phyloP scores from a whole-genome alignment of 192 early-diverging fungal species.

The Backusella mclennaniae region DNA sequence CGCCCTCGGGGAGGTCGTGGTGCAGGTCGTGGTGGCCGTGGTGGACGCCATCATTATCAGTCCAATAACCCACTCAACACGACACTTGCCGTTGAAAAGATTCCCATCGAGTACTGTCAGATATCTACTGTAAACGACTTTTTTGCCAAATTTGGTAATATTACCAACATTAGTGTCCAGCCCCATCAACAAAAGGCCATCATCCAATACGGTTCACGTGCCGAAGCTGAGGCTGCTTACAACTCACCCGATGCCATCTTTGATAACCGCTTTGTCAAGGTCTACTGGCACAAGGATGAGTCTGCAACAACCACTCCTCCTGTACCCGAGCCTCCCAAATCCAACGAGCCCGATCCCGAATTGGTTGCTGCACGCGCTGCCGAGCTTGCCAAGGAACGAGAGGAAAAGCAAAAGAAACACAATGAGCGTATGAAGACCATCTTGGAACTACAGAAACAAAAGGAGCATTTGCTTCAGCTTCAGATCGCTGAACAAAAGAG shows the following conservation, averaged over 20 bases:
- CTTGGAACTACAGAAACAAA: slow-evolving; percentile 56
- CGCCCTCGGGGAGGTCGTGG: slow-evolving; percentile 35
- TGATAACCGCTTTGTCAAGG: slow-evolving; percentile 83
- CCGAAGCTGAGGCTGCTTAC: slow-evolving; percentile 71
- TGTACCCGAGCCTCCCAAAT: slow-evolving; percentile 16
- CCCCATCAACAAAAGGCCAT: slow-evolving; percentile 51
- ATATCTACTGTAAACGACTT: slow-evolving; percentile 74
- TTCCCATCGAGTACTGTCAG: slow-evolving; percentile 64
- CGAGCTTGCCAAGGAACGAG: slow-evolving; percentile 42
- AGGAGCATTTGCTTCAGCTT: slow-evolving; percentile 52
- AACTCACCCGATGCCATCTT: slow-evolving; percentile 77
- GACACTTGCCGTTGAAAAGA: slow-evolving; percentile 72
- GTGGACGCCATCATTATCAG: slow-evolving; percentile 33
- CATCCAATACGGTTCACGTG: slow-evolving; percentile 57
- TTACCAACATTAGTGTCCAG: slow-evolving; percentile 72
- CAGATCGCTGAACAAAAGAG: slow-evolving; percentile 67
- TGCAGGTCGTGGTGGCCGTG: slow-evolving; percentile 40
- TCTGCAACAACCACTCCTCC: slow-evolving; percentile 9
- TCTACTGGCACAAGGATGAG: slow-evolving; percentile 71
- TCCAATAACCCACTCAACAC: slow-evolving; percentile 38
- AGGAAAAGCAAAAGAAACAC: slow-evolving; percentile 48
- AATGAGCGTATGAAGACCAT: slow-evolving; percentile 49
- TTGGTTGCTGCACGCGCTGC: slow-evolving; percentile 43
- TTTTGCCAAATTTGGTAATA: slow-evolving; percentile 75
- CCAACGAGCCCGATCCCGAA: slow-evolving; percentile 39